Evolutionary conservation across 192 early-diverging fungal species (phyloP).

Genomic region (Entomortierella lignicola): DNA sequence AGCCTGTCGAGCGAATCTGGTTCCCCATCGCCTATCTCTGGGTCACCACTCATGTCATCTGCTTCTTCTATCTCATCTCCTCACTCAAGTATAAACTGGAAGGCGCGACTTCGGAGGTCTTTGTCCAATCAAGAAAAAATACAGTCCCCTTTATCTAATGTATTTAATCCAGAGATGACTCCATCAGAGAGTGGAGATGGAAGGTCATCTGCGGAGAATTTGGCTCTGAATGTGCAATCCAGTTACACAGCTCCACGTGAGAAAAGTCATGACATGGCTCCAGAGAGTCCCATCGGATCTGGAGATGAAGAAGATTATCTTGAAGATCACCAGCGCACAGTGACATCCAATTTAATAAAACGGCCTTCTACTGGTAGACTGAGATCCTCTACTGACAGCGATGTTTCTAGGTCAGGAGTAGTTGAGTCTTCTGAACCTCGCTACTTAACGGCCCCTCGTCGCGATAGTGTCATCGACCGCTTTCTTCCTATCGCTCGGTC

Average conservation of each 20-base stretch:
- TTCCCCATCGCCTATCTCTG: slow-evolving; percentile 42
- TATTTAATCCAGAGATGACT: slow-evolving; percentile 45
- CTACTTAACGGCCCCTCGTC: neutral
- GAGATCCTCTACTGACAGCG: slow-evolving; percentile 33
- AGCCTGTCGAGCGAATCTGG: slow-evolving; percentile 45
- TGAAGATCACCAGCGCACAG: slow-evolving; percentile 32
- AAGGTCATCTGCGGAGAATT: slow-evolving; percentile 26
- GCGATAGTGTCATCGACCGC: slow-evolving; percentile 9
- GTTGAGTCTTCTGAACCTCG: neutral
- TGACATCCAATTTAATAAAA: slow-evolving; percentile 13
- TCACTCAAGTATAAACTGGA: slow-evolving; percentile 41
- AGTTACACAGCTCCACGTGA: slow-evolving; percentile 14
- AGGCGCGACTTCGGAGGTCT: slow-evolving; percentile 39
- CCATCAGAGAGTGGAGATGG: slow-evolving; percentile 33
- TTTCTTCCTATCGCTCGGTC: slow-evolving; percentile 19
- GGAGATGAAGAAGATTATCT: slow-evolving; percentile 44
- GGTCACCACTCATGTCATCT: slow-evolving; percentile 47
- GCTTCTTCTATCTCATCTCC: slow-evolving; percentile 40
- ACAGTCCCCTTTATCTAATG: slow-evolving; percentile 47
- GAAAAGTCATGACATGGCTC: slow-evolving; percentile 26
- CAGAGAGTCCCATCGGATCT: slow-evolving; percentile 25
- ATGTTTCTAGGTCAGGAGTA: neutral
- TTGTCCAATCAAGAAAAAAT: slow-evolving; percentile 49
- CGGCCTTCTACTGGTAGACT: neutral
- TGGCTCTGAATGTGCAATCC: neutral